A percentile compares a stretch with the other conserved stretches of the same genome.
These are phyloP conservation scores for Yarrowia yakushimensis DNA, from an alignment of 805 yeast species.

Conservation along the genomic window DNA sequence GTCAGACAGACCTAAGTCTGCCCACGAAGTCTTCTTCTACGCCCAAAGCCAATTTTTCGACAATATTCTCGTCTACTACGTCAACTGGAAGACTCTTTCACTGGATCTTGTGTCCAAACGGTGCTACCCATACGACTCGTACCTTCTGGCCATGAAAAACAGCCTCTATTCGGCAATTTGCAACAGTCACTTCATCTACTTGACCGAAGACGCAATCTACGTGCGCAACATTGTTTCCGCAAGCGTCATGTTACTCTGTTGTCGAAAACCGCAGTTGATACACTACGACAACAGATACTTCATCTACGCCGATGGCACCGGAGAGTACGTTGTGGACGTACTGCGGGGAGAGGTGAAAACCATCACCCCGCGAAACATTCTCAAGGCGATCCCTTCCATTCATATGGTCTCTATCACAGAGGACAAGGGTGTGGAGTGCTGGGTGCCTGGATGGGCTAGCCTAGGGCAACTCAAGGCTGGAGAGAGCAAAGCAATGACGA, in stretches of 20 bases:
- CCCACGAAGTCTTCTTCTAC: neutral
- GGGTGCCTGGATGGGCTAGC: slow-evolving; percentile 6
- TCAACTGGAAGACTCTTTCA: neutral
- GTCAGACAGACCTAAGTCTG: neutral
- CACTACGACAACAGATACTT: slow-evolving; percentile 2
- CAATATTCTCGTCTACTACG: slow-evolving; percentile 1
- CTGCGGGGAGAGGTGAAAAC: neutral
- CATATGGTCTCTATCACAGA: neutral
- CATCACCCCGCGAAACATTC: neutral
- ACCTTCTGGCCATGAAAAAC: neutral
- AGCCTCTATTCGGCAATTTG: neutral
- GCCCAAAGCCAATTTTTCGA: neutral
- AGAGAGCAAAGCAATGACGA: neutral
- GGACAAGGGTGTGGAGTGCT: neutral
- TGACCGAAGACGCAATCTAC: neutral
- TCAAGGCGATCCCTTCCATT: neutral
- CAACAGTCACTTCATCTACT: neutral
- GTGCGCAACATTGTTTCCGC: neutral
- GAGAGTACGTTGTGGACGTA: neutral
- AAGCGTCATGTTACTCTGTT: neutral
- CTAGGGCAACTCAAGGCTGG: slow-evolving; percentile 2
- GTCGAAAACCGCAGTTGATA: neutral
- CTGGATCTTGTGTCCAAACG: neutral
- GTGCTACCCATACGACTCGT: neutral
- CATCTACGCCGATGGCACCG: neutral